Percentiles rank a stretch among this genome's conserved stretches.
Conservation (phyloP, 768 basidiomycete genomes). For the Lactarius trivialis region DNA sequence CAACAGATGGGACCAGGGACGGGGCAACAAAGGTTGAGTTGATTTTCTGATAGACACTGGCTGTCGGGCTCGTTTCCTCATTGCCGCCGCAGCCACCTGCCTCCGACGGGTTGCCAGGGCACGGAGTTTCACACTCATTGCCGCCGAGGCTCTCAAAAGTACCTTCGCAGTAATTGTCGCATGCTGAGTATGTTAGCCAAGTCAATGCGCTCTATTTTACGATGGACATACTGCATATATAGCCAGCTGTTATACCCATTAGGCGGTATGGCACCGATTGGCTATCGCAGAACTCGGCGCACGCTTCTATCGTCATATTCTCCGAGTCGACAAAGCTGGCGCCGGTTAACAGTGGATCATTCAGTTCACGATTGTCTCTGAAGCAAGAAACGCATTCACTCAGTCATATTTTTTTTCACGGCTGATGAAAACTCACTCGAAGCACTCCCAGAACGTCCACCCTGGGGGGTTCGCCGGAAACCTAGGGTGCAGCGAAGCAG, state of each 20-base stretch:
- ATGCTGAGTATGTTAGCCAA: not conserved
- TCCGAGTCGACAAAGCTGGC: conserved; percentile 39
- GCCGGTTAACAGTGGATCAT: conserved; percentile 40
- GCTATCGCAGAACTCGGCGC: conserved; percentile 39
- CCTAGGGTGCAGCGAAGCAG: not conserved
- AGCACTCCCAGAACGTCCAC: not conserved
- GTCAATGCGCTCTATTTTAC: no score
- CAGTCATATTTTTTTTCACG: not conserved
- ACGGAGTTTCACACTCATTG: no score
- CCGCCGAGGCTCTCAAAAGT: not conserved
- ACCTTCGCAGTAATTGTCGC: conserved; percentile 35
- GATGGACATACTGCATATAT: conserved; percentile 45
- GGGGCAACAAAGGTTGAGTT: conserved; percentile 44
- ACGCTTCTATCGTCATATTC: conserved; percentile 54
- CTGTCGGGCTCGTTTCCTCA: no score
- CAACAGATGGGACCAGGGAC: conserved; percentile 44
- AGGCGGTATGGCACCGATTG: conserved; percentile 40
- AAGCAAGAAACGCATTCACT: not conserved
- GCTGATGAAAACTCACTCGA: not conserved
- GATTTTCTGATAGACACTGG: conserved; percentile 19
- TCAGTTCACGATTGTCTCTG: not conserved
- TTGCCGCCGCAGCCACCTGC: no score
- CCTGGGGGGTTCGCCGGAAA: not conserved
- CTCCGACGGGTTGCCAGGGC: no score
- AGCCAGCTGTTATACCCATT: conserved; percentile 61